These are phyloP conservation scores for Hortiboletus flavorubellus DNA, from an alignment of 768 basidiomycete species.

Conservation along the genomic window DNA sequence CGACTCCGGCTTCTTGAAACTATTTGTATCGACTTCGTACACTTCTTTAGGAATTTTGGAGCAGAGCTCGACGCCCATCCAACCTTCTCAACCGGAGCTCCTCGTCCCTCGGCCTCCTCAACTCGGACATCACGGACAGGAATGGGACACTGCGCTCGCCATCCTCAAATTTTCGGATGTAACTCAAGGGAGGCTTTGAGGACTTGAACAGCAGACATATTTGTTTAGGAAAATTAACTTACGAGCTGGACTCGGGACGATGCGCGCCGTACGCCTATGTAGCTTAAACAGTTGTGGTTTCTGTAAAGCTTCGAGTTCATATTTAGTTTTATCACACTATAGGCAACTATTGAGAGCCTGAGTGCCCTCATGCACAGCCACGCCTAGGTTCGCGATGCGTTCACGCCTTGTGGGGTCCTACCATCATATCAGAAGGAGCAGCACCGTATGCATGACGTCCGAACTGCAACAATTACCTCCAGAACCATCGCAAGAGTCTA, in stretches of 20 bases:
- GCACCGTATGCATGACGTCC: constrained; percentile 17
- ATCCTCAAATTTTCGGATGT: constrained; percentile 20
- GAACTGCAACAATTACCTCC: constrained; percentile 22
- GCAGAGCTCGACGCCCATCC: constrained; percentile 34
- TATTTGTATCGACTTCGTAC: constrained; percentile 53
- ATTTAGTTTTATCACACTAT: neutral
- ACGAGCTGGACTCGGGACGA: constrained; percentile 13
- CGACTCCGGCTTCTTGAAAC: constrained; percentile 52
- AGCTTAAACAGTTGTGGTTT: neutral
- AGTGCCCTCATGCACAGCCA: constrained; percentile 8
- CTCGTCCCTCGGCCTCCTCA: constrained; percentile 4
- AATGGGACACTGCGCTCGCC: constrained; percentile 31
- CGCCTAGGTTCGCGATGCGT: no score
- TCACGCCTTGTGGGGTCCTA: neutral
- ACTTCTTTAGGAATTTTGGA: constrained; percentile 49
- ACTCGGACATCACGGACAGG: constrained; percentile 15
- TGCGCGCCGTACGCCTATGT: neutral
- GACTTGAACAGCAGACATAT: neutral
- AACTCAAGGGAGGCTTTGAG: neutral
- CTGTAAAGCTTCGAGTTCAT: neutral
- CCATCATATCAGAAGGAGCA: neutral
- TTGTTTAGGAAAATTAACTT: neutral
- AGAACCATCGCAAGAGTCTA: constrained; percentile 54
- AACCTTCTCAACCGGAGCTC: constrained; percentile 13
- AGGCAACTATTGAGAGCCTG: neutral